These are phyloP conservation scores for Sarocladium strictum DNA, from an alignment of 2,329 filamentous ascomycete species.

Conservation along the genomic window DNA sequence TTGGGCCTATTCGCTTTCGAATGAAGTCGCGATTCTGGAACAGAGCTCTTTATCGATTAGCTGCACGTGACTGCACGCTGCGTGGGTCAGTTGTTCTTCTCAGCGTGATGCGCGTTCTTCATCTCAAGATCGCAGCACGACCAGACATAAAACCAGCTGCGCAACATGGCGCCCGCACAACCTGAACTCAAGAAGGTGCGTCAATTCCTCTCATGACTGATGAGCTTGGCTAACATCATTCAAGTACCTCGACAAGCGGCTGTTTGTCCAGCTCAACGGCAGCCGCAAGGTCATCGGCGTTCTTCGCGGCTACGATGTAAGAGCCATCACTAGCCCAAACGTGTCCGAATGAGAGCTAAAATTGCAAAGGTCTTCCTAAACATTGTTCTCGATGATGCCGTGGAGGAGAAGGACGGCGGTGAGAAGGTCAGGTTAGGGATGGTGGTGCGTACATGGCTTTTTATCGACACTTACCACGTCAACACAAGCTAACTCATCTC, in stretches of 20 bases:
- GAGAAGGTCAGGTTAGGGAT: constrained; percentile 89
- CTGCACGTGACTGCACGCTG: not conserved
- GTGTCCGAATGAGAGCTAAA: not conserved
- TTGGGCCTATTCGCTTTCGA: not conserved
- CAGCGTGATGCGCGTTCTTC: constrained; percentile 6
- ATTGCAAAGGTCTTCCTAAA: constrained; percentile 87
- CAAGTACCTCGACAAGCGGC: constrained; percentile 97
- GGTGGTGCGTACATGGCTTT: constrained; percentile 58
- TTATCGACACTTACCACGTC: not conserved
- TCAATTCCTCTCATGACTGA: not conserved
- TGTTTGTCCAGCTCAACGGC: constrained; percentile 96
- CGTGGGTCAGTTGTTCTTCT: not conserved
- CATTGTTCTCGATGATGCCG: constrained; percentile 92
- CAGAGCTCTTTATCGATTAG: constrained; percentile 3
- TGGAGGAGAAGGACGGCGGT: constrained; percentile 88
- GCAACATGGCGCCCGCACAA: constrained; percentile 94
- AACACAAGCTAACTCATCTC: constrained; percentile 18
- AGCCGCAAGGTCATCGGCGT: constrained; percentile 95
- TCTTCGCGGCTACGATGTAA: constrained; percentile 91
- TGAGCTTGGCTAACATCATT: constrained; percentile 19
- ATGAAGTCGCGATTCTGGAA: not conserved
- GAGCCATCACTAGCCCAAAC: constrained; percentile 22
- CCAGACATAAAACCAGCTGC: constrained; percentile 19
- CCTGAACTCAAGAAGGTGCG: constrained; percentile 96
- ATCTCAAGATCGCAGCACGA: constrained; percentile 11